Base-by-base conservation (phyloP, 352 stramenopile genomes). In the Pythium aquatile region DNA sequence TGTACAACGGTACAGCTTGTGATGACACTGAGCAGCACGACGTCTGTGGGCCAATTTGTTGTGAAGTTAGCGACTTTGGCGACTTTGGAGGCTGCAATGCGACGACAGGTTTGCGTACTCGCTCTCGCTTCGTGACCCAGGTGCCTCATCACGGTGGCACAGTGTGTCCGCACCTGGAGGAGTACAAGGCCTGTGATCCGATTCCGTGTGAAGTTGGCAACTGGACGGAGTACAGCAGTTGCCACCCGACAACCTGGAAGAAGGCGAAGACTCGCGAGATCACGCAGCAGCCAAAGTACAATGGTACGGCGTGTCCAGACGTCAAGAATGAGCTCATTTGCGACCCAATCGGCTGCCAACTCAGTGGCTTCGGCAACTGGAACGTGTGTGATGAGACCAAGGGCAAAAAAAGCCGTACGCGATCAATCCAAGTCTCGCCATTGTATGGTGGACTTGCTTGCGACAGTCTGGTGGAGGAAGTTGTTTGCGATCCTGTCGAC, bases 201-300 rank as follows among this genome's bases (percentile, higher is more conserved):
- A 70, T 90, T 1, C 35, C 35, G 35, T 44, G 52, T 42, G 16
- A 58, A 8, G 73, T 90, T 0, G 69, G 76, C 0, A 46, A 73
- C 2, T 90, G 78, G 78, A 70, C 67, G 6, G 74, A 87, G 11
- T 90, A 90, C 47, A 65, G 73, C 0, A 49, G n/a, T 1, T 90
- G 81, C 32, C 77, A 88, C 39, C 33, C 54, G 1, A 64, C 72
- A 42, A 85, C 68, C 29, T 87, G 63, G 55, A 85, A 79, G 65
- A 83, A 82, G 56, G 74, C 49, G 7, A 86, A 87, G 55, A 74
- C 63, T 2, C 75, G 79, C 5, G 53, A 44, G 2, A 61, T 90
- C 28, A 57, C 65, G 8, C 47, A 56, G n/a, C 35, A 66, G 48
- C 55, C 81, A 0, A 70, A 76, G 39, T 85, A 81, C 68, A 64